Evolutionary conservation across 2,329 filamentous ascomycete genomes (phyloP).

Genomic region (Harringtonia aguacate): DNA sequence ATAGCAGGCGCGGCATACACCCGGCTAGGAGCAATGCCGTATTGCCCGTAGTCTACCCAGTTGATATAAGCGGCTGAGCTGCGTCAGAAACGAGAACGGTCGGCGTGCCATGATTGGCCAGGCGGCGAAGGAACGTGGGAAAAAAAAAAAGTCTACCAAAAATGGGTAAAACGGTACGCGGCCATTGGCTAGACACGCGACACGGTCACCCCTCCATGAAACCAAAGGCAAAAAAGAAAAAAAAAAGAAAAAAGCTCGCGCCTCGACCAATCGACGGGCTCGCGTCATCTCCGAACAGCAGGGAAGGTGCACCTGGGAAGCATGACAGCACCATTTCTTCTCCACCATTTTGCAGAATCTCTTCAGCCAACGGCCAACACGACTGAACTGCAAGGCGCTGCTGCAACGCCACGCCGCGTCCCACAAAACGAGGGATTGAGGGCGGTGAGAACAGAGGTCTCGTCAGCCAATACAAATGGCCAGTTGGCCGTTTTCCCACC

Average conservation of each 20-base stretch:
- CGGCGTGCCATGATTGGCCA: background rate
- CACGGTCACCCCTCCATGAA: conserved; percentile 1
- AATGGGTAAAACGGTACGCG: conserved; percentile 4
- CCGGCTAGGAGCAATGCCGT: too few relatives aligned
- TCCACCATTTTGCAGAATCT: too few relatives aligned
- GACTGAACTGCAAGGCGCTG: too few relatives aligned
- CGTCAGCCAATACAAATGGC: background rate
- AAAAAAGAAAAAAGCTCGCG: background rate
- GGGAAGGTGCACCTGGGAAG: conserved; percentile 1
- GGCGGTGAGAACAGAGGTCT: too few relatives aligned
- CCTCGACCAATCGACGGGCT: conserved; percentile 2
- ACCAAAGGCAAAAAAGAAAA: background rate
- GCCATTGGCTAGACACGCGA: conserved; percentile 13
- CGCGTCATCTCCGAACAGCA: conserved; percentile 10
- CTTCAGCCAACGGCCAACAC: too few relatives aligned
- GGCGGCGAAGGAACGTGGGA: background rate
- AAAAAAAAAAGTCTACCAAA: background rate
- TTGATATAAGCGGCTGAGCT: background rate
- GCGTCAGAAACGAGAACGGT: background rate
- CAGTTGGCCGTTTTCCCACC: too few relatives aligned
- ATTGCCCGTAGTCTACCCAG: too few relatives aligned
- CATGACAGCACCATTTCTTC: too few relatives aligned
- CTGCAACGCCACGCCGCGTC: too few relatives aligned
- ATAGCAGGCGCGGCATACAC: too few relatives aligned
- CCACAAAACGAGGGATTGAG: too few relatives aligned